Conservation (phyloP, 208 protist genomes). For the Trypanosomatidae sp. region DNA sequence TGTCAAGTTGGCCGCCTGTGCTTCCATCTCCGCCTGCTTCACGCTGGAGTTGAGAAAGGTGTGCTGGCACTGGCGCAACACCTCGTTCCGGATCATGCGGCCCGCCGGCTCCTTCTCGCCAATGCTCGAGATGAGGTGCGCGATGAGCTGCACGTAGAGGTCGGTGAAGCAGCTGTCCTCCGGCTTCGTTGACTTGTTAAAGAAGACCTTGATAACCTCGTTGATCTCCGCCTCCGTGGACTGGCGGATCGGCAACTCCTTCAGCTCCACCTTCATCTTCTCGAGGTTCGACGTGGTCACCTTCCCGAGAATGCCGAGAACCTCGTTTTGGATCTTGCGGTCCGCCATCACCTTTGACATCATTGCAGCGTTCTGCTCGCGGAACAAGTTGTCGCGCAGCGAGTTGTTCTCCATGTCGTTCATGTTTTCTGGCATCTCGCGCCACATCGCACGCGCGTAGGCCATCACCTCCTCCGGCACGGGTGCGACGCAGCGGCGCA, state of each 20-base stretch:
- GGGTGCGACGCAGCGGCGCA: constrained; percentile 36
- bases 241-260: constrained; percentile 79
- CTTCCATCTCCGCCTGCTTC: constrained; percentile 43
- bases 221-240: constrained; percentile 83
- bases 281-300: constrained; percentile 72
- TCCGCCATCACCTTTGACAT: constrained; percentile 69
- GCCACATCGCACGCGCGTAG: constrained; percentile 68
- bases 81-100: constrained; percentile 62
- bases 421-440: constrained; percentile 77
- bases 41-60: constrained; percentile 66
- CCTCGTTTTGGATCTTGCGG: constrained; percentile 85
- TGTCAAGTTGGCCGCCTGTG: constrained; percentile 40
- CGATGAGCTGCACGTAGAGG: constrained; percentile 81
- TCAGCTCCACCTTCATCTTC: constrained; percentile 75
- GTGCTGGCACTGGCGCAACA: constrained; percentile 70
- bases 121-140: constrained; percentile 66
- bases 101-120: constrained; percentile 68
- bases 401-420: constrained; percentile 59
- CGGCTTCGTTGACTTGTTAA: constrained; percentile 81
- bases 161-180: constrained; percentile 75
- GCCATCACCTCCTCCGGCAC: constrained; percentile 44
- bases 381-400: constrained; percentile 73
- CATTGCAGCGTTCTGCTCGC: constrained; percentile 49
- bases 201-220: constrained; percentile 84
- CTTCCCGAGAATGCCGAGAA: constrained; percentile 83